A percentile compares a stretch with the other conserved stretches of the same genome.
Evolutionary conservation across 164 flowering plant species (phyloP).

Genomic region (Sextonia rubra): DNA sequence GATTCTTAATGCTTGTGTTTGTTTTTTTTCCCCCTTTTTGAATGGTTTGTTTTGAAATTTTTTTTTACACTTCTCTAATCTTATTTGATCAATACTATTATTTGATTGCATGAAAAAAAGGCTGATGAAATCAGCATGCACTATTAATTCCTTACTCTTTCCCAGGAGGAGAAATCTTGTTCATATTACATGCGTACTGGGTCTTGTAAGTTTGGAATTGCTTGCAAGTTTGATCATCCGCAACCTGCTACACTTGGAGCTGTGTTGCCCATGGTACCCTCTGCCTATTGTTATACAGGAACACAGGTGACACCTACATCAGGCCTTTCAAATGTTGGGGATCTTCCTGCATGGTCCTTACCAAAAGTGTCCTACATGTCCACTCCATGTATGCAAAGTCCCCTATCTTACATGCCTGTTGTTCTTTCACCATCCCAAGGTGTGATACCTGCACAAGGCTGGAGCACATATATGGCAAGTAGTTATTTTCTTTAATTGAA

Average conservation of each 20-base stretch:
- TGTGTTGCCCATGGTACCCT: conserved; percentile 27
- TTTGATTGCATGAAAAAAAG: no score
- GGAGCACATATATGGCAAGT: conserved; percentile 66
- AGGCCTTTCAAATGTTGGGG: conserved; percentile 39
- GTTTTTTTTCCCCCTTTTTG: no score
- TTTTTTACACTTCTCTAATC: no score
- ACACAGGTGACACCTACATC: conserved; percentile 35
- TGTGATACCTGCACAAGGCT: conserved; percentile 44
- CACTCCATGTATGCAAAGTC: conserved; percentile 39
- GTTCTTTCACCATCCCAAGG: conserved; percentile 56
- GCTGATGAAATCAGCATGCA: neutral
- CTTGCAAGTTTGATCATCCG: conserved; percentile 87
- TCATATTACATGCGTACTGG: conserved; percentile 68
- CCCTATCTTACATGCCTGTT: conserved; percentile 45
- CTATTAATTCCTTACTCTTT: neutral
- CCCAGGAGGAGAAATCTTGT: conserved; percentile 65
- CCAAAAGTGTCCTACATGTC: conserved; percentile 45
- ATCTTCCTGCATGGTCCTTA: conserved; percentile 47
- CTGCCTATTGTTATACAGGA: conserved; percentile 35
- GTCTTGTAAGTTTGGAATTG: conserved; percentile 64
- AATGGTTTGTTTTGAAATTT: no score
- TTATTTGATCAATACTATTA: no score
- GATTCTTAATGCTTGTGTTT: no score
- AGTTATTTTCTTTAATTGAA: neutral
- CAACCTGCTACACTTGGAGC: conserved; percentile 47